Evolutionary conservation across 805 yeast species (phyloP), one percentile per base, ranked within the genome.

Genomic region (Saccharomycopsis synnaedendra): DNA sequence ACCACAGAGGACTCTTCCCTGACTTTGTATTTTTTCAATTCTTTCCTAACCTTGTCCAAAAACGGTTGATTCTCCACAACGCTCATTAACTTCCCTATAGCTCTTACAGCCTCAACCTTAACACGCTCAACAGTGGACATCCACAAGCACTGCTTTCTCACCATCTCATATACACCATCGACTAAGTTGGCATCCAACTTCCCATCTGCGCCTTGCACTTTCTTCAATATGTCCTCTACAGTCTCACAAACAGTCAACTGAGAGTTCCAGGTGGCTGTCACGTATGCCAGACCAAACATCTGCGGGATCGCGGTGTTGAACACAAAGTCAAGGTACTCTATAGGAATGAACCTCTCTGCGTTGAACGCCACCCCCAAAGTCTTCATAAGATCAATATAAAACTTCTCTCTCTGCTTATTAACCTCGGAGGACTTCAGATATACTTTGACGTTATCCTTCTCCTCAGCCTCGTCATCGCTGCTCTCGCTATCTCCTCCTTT

Each of bases 241-340:
- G 67, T 64, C 44, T 75, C 78, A 53, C 67, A 70, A 19, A 65
- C 63, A 1, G 70, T 68, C 1, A 71, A 50, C 54, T 78, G 76
- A 1, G 81, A 69, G 55, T 82, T 71, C 90, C 90, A 83, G 1
- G 85, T 74, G 44, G 66, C 64, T 1, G 67, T 45, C 34, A 63
- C 42, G 28, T 44, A 46, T 45, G 60, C 42, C 46, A 59, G 51
- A 32, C 55, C 57, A 58, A 60, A 63, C 59, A 69, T 54, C 3
- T 49, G 41, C 4, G 48, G 44, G 46, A 64, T 51, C 37, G 59
- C 41, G 7, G 55, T 53, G 51, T 66, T 51, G 2, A 68, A 59
- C 49, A 70, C 66, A 43, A 8, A 64, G 42, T 0, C 50, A 56
- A 5, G 34, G 30, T 29, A 59, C 49, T 43, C 57, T 54, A 2